phyloP scores from a whole-genome alignment of 140 eudicot genomes.

The Senecio squalidus region DNA sequence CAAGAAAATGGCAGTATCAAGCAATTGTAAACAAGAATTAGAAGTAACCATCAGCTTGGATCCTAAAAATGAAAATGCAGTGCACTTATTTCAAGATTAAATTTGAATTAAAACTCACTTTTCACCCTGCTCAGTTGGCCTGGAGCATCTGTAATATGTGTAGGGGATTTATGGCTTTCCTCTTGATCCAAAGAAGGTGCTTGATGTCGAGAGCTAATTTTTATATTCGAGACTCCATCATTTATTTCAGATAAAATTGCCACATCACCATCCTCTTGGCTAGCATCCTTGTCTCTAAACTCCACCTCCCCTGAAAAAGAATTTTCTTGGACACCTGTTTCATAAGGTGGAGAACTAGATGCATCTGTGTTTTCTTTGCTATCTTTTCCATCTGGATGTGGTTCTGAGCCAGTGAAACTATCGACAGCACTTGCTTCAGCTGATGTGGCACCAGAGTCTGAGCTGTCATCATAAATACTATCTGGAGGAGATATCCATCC shows the following conservation, averaged over 20 bases:
- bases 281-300: constrained; percentile 38
- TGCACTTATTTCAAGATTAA: neutral
- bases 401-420: constrained; percentile 44
- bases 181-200: too few relatives aligned
- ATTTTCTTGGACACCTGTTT: too few relatives aligned
- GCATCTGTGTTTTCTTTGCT: constrained; percentile 32
- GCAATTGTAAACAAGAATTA: too few relatives aligned
- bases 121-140: constrained; percentile 57
- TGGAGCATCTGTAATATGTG: constrained; percentile 35
- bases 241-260: constrained; percentile 25
- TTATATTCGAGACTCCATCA: constrained; percentile 33
- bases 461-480: constrained; percentile 61
- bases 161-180: constrained; percentile 37
- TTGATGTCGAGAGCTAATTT: constrained; percentile 24
- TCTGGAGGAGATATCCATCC: constrained; percentile 97
- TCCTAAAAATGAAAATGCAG: neutral
- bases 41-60: constrained; percentile 11
- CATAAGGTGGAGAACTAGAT: constrained; percentile 18
- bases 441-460: constrained; percentile 50
- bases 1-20: too few relatives aligned
- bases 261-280: constrained; percentile 19
- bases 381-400: constrained; percentile 28
- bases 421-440: constrained; percentile 47
- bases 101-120: constrained; percentile 8
- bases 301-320: too few relatives aligned